Evolutionary conservation across 108 stramenopile genomes (phyloP).

Genomic region (Nitzschia sp.): DNA sequence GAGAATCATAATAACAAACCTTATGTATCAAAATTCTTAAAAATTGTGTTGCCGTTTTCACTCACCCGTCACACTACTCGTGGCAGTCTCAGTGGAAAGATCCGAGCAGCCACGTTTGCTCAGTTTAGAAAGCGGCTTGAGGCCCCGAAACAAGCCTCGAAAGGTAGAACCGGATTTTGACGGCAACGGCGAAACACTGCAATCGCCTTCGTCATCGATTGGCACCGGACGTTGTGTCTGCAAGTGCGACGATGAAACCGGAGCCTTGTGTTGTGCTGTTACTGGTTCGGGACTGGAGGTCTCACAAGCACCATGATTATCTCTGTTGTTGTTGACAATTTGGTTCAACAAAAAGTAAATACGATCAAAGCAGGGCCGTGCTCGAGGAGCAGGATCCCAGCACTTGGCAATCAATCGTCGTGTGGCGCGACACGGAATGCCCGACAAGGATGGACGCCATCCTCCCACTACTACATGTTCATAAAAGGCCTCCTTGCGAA

Average conservation of each 20-base stretch:
- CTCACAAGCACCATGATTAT: background rate
- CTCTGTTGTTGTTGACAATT: background rate
- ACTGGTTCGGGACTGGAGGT: background rate
- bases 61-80: background rate
- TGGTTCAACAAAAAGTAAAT: constrained; percentile 13
- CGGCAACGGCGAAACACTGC: background rate
- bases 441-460: constrained; percentile 11
- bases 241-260: background rate
- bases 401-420: constrained; percentile 22
- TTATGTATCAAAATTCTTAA: too few species aligned
- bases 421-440: constrained; percentile 18
- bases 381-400: constrained; percentile 7
- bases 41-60: too few species aligned
- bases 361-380: constrained; percentile 15
- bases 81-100: background rate
- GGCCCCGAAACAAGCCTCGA: constrained; percentile 2
- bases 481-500: constrained; percentile 23
- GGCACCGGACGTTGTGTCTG: constrained; percentile 3
- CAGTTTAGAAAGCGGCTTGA: background rate
- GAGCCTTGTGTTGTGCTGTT: background rate
- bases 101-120: background rate
- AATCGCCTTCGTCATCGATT: too few species aligned
- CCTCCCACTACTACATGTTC: constrained; percentile 8
- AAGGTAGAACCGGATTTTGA: background rate
- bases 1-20: background rate